Conservation (phyloP, 495 filamentous ascomycete genomes). For the Corynascus novoguineensis region DNA sequence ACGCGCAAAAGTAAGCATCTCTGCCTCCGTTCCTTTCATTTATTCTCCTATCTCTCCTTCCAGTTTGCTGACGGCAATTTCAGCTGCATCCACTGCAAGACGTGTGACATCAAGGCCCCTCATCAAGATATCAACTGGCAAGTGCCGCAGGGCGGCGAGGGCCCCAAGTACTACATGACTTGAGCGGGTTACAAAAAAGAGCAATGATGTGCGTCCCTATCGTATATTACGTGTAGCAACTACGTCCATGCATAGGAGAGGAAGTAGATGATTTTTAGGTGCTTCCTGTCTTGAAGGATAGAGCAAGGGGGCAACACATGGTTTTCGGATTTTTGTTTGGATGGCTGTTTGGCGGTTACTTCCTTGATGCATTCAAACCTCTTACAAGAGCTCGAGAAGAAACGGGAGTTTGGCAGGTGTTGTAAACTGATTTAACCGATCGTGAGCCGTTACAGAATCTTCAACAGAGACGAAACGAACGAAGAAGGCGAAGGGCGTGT, state of each 20-base stretch:
- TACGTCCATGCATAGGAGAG: not conserved
- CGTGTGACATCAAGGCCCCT: slow-evolving; percentile 97
- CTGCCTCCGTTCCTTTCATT: not conserved
- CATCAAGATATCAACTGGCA: slow-evolving; percentile 96
- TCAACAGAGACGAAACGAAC: not conserved
- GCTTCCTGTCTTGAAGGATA: not conserved
- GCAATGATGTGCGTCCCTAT: not conserved
- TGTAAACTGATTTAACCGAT: too few relatives aligned
- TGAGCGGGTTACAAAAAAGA: slow-evolving; percentile 29
- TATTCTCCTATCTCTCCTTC: not conserved
- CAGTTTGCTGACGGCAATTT: not conserved
- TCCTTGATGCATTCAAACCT: too few relatives aligned
- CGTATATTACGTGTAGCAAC: not conserved
- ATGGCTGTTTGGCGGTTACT: not conserved
- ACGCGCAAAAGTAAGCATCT: slow-evolving; percentile 83
- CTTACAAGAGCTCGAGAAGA: too few relatives aligned
- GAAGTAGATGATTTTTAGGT: not conserved
- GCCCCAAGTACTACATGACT: slow-evolving; percentile 94
- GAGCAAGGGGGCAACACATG: not conserved
- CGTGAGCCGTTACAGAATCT: too few relatives aligned
- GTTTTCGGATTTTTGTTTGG: not conserved
- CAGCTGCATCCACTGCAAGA: slow-evolving; percentile 99
- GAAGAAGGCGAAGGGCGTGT: not conserved
- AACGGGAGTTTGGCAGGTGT: too few relatives aligned
- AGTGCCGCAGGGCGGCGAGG: slow-evolving; percentile 91